Conservation (phyloP, 1,139 yeast species). For the Groenewaldozyma sp. region DNA sequence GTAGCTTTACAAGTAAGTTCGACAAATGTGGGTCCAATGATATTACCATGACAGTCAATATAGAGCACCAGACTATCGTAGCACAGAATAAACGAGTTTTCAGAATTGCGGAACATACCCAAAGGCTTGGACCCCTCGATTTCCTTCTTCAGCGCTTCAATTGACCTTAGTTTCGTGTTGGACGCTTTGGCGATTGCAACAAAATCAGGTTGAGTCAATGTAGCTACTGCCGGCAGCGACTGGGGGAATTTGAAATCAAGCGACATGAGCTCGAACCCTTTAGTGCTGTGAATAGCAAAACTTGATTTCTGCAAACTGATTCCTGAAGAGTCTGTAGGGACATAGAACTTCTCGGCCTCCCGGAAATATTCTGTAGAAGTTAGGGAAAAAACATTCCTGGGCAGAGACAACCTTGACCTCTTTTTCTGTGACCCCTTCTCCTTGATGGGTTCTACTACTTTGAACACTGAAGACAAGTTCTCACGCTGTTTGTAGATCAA, state of each 20-base stretch:
- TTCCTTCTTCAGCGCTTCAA: slow-evolving; percentile 19
- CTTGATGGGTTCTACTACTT: slow-evolving; percentile 39
- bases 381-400: slow-evolving; percentile 14
- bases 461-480: slow-evolving; percentile 25
- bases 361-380: slow-evolving; percentile 31
- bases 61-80: slow-evolving; percentile 69
- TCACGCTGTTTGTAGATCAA: slow-evolving; percentile 35
- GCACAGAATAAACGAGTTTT: slow-evolving; percentile 51
- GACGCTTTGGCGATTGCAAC: slow-evolving; percentile 7
- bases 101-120: slow-evolving; percentile 53
- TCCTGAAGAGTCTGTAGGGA: slow-evolving; percentile 27
- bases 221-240: slow-evolving; percentile 42
- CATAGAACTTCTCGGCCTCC: slow-evolving; percentile 27
- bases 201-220: slow-evolving; percentile 11
- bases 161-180: slow-evolving; percentile 1
- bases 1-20: slow-evolving; percentile 57
- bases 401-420: slow-evolving; percentile 23
- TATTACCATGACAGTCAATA: slow-evolving; percentile 55
- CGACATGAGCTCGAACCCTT: slow-evolving; percentile 61
- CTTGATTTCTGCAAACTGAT: slow-evolving; percentile 35
- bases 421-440: slow-evolving; percentile 32
- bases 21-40: slow-evolving; percentile 48
- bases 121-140: slow-evolving; percentile 38
- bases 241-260: slow-evolving; percentile 50
- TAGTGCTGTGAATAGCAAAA: slow-evolving; percentile 54